Base-by-base conservation (phyloP, 2,329 filamentous ascomycete species). In the Fusarium sp. region DNA sequence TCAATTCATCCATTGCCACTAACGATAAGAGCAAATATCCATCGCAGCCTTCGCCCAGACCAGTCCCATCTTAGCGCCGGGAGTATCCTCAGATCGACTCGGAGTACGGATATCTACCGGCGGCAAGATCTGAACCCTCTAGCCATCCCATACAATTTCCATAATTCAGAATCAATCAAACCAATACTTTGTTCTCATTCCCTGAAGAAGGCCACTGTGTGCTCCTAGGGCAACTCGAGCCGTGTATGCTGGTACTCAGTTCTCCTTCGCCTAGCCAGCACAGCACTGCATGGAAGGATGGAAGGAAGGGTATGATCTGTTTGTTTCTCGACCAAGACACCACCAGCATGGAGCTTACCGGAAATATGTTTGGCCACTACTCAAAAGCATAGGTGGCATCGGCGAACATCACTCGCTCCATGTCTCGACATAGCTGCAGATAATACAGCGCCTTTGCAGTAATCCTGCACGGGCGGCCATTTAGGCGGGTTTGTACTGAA, bases 41-140 rank as follows among this genome's bases (percentile, higher is more conserved):
- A 30, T 9, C 63, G 33, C 46, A 52, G 60, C 44, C 44, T 52
- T 51, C 49, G 40, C 49, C 58, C 46, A 23, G 50, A 62, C 65
- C 45, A 46, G 42, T 36, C 23, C 31, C 40, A 66, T 62, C 26
- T 65, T 72, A 72, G 71, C 62, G 60, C 66, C 67, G 67, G 67
- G 67, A 70, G 66, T 70, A 67, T 66, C 67, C 67, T 59, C 67
- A 56, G 57, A 47, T 70, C 56, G 57, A 67, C 41, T 47, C 44
- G 50, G 49, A 69, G 51, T 41, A 50, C 47, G 47, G 47, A 38
- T 38, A 58, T 69, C 40, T 69, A 36, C 55, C 66, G 62, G 62
- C 66, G 62, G 62, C 66, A 46, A 49, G 45, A 63, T 53, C 66
- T 56, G 53, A 69, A 70, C 67, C 54, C 20, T 69, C 38, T 53